Evolutionary conservation across 305 asterid genomes (phyloP), one percentile per base, ranked within the genome.

Genomic region (Fraxinus greggii): DNA sequence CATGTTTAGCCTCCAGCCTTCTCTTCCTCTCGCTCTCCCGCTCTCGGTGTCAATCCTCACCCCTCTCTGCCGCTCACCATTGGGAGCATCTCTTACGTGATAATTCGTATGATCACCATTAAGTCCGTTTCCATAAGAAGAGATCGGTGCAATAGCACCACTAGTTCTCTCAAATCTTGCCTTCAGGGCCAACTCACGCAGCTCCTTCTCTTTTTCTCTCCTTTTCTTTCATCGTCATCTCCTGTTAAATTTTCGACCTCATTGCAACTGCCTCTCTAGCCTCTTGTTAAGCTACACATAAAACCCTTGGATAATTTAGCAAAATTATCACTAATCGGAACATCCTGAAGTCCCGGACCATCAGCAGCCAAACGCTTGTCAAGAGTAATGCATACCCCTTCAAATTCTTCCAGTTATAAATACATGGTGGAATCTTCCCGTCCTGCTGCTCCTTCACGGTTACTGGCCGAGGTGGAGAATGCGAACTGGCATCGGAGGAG

Each of bases 231-330:
- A 93, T 87, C 90, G 88, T 88, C 97, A 95, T 91, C 86, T 93
- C 96, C 85, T 89, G 93, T 80, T 94, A 95, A 75, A 92, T 97
- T 92, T 94, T 93, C 1, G 96, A 92, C 76, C 97, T 89, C 86
- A 94, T 92, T 1, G 95, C 93, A 82, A 93, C 94, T 13, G 94
- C 97, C 84, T 92, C 97, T 86, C 95, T 89, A 26, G 98, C 98
- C 85, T 92, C 93, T 89, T 92, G 94, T 81, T 92, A 93, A 0
- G 97, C 97, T 76, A 93, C 94, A 77, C 90, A 93, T 31, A 35
- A 94, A 79, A 69, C 96, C 89, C 87, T 29, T 29, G 31, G 31
- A 29, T 35, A 35, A 35, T 35, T 35, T 35, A 35, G 38, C 38
- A 35, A 35, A 35, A 35, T 35, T 6, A 35, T 35, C 38, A 35